phyloP scores from a whole-genome alignment of 805 yeast genomes.

The Candida oleophila region DNA sequence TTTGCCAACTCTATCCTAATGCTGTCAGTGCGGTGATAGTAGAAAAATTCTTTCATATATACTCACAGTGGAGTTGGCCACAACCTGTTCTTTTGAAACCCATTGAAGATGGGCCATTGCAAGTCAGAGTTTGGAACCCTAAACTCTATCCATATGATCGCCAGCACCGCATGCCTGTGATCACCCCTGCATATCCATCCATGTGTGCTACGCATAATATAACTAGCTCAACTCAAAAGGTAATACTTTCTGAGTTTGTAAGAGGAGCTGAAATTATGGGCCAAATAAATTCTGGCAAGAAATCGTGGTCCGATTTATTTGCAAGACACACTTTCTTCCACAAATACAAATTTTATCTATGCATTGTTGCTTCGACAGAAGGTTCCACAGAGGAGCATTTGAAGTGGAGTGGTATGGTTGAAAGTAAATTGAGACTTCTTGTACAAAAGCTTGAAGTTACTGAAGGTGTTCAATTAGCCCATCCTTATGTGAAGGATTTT shows the following conservation, averaged over 20 bases:
- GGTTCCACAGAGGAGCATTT: conserved; percentile 78
- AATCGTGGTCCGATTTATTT: conserved; percentile 74
- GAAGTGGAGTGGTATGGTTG: conserved; percentile 92
- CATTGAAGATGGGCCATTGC: conserved; percentile 96
- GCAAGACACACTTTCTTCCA: conserved; percentile 79
- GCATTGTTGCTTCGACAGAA: conserved; percentile 74
- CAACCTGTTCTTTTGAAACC: conserved; percentile 92
- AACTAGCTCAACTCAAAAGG: conserved; percentile 79
- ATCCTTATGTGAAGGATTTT: conserved; percentile 83
- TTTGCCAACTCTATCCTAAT: conserved; percentile 94
- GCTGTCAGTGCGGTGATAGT: conserved; percentile 91
- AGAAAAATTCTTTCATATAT: conserved; percentile 83
- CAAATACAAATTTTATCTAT: conserved; percentile 81
- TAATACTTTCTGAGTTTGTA: conserved; percentile 74
- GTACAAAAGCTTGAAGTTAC: conserved; percentile 81
- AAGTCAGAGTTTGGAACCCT: conserved; percentile 97
- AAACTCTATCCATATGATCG: conserved; percentile 85
- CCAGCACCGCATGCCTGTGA: conserved; percentile 93
- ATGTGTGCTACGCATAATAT: conserved; percentile 99
- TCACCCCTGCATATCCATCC: conserved; percentile 97
- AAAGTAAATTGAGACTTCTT: conserved; percentile 76
- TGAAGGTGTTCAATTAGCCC: conserved; percentile 78
- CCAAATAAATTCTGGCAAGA: conserved; percentile 62
- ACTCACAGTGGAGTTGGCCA: conserved; percentile 96
- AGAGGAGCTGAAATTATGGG: conserved; percentile 74